Base-by-base conservation (phyloP, 176 grass and related monocot genomes). In the Carex cristatella region DNA sequence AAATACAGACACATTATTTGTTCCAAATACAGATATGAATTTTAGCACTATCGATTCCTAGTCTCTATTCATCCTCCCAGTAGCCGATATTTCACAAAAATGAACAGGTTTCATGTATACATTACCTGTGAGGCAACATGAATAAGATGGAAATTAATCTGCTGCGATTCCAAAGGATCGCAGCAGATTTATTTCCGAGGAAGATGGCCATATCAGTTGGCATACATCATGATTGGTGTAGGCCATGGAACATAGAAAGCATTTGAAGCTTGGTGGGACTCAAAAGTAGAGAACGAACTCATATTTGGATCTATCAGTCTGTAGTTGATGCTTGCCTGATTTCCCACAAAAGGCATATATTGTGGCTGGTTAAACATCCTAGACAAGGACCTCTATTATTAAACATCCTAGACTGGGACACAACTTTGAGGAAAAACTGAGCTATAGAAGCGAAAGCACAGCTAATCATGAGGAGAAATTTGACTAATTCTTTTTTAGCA, bases 201-300 rank as follows among this genome's bases (percentile, higher is more conserved):
- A n/a, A n/a, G n/a, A n/a, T 93, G 90, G 64, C 93, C 90, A 86
- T 94, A 96, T 84, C 90, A 96, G 79, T 99, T 88, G 14, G 97
- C 85, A 84, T 99, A 96, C 90, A 92, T 87, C 90, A 95, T 90
- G 59, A 91, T 71, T 60, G 91, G 79, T 14, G 86, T 86, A 77
- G 88, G 61, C 93, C 93, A 99, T 59, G 93, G 97, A 79, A 87
- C 78, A 73, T 95, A 96, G 40, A 94, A 77, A 87, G 78, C 86
- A 87, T 88, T 82, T 85, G 86, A 82, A 79, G 60, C 61, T 85
- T 85, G 86, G 61, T 87, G 60, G 10, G 70, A 82, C 60, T 83
- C 86, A 83, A 79, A 58, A 30, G 83, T 12, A 85, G 61, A 70
- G 53, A 85, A 80, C 2, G 86, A 79, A 23, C 85, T 88, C 86